Evolutionary conservation across 495 filamentous ascomycete species (phyloP).

Genomic region (Xylaria telfairii): DNA sequence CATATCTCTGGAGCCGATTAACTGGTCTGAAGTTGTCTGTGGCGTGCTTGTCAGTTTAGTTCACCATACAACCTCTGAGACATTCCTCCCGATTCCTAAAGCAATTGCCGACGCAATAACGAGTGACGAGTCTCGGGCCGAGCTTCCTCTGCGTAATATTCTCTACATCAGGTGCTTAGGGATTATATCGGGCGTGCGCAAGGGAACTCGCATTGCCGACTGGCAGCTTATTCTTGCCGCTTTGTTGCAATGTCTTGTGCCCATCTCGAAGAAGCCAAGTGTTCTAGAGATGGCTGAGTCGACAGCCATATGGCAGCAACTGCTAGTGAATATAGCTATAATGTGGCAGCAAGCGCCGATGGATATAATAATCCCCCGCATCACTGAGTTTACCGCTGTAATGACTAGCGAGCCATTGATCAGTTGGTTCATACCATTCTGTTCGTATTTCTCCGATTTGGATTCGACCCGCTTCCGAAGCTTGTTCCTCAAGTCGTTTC

Average conservation of each 20-base stretch:
- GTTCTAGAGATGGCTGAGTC: slow-evolving; percentile 48
- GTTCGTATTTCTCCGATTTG: slow-evolving; percentile 74
- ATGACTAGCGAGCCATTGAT: slow-evolving; percentile 68
- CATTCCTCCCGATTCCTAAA: slow-evolving; percentile 67
- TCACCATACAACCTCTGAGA: slow-evolving; percentile 79
- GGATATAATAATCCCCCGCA: slow-evolving; percentile 73
- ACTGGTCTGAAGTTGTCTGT: slow-evolving; percentile 67
- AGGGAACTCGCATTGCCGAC: slow-evolving; percentile 72
- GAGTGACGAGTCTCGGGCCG: slow-evolving; percentile 38
- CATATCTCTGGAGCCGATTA: slow-evolving; percentile 46
- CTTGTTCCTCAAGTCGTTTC: slow-evolving; percentile 79
- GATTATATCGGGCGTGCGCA: slow-evolving; percentile 72
- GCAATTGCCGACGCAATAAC: slow-evolving; percentile 59
- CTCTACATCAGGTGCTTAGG: slow-evolving; percentile 70
- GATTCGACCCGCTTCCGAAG: slow-evolving; percentile 76
- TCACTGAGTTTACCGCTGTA: slow-evolving; percentile 66
- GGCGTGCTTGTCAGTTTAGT: slow-evolving; percentile 80
- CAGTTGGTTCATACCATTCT: slow-evolving; percentile 81
- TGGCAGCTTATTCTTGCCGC: slow-evolving; percentile 72
- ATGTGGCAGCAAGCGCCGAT: slow-evolving; percentile 77
- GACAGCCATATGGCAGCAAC: slow-evolving; percentile 57
- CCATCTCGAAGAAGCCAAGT: slow-evolving; percentile 40
- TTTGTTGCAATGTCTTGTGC: slow-evolving; percentile 61
- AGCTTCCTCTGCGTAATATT: slow-evolving; percentile 48
- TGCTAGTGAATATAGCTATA: slow-evolving; percentile 69